Base-by-base conservation (phyloP, 2,329 filamentous ascomycete genomes). In the Dactylellina parvicollis region DNA sequence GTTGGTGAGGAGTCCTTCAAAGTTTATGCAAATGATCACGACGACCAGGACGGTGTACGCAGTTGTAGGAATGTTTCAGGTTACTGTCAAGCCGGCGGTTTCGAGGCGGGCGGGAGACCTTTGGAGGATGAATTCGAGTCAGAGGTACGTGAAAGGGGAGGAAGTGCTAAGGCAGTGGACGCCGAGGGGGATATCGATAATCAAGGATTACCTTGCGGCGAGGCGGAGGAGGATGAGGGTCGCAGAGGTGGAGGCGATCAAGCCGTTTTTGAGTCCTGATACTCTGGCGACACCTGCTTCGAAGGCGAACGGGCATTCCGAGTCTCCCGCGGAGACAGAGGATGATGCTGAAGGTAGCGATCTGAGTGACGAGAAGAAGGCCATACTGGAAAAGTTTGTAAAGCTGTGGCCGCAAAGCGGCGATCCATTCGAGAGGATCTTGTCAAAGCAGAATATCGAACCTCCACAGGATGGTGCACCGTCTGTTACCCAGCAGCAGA, bases 91-190 rank as follows among this genome's bases (percentile, higher is more conserved):
- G 28, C 95, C 95, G 0, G 89, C 92, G 5, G 92, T 92, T 1
- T 92, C 96, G 55, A 97, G 97, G 81, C 87, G 92, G 49, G 92
- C 92, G 0, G 92, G 92, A 2, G 95, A 99, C 79, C 84, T 99
- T 10, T 99, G 95, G 95, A 88, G 95, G 61, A 92, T 98, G 88
- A 96, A 92, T 80, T 98, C 93, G 14, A 89, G 92, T 71, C 90
- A 96, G 78, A 92, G 96, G 80, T 98, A 97, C 79, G 91, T 99
- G 77, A 97, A 96, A 80, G 95, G 95, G 62, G 93, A 99, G 81
- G 95, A 99, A 80, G 86, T 89, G 52, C 84, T 99, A 38, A 88
- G 85, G 1, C 88, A 88, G 65, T 99, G 95, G 95, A 88, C 89
- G 5, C 94, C 95, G 1, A 87, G 95, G 42, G 92, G 95, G 34